Conservation (phyloP, 108 stramenopile species). For the Schizochytrium sp. region DNA sequence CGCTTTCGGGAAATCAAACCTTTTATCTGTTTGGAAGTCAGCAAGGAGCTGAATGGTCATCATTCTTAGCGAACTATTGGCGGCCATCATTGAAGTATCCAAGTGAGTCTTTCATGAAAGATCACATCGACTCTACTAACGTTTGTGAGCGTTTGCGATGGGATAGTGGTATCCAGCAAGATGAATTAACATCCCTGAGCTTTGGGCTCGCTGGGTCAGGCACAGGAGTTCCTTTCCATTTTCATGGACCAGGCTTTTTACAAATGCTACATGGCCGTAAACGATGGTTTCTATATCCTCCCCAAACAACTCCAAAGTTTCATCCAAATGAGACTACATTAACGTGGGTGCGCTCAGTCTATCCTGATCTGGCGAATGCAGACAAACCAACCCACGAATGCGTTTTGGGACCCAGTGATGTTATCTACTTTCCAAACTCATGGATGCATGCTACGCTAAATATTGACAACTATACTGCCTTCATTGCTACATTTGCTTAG, state of each 20-base stretch:
- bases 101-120: conserved; percentile 25
- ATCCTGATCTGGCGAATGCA: not conserved
- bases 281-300: conserved; percentile 68
- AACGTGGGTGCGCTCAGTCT: not conserved
- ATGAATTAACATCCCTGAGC: conserved; percentile 4
- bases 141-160: not conserved
- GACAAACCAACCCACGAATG: conserved; percentile 73
- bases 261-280: conserved; percentile 65
- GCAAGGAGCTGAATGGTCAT: not conserved
- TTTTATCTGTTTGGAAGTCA: conserved; percentile 55
- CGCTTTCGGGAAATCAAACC: not conserved
- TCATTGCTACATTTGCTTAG: conserved; percentile 85
- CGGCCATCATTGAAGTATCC: conserved; percentile 14
- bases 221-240: conserved; percentile 66
- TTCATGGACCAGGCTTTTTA: conserved; percentile 65
- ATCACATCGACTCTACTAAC: not conserved
- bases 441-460: conserved; percentile 92
- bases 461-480: conserved; percentile 86
- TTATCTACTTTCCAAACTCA: conserved; percentile 85
- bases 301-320: not conserved
- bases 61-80: not conserved
- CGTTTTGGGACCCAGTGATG: conserved; percentile 82
- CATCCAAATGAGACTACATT: conserved; percentile 42
- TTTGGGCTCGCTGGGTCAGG: conserved; percentile 40
- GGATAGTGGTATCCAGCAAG: not conserved